A percentile compares a stretch with the other conserved stretches of the same genome.
Conservation (phyloP, 495 filamentous ascomycete species). For the Aspergillus cavernicola region DNA sequence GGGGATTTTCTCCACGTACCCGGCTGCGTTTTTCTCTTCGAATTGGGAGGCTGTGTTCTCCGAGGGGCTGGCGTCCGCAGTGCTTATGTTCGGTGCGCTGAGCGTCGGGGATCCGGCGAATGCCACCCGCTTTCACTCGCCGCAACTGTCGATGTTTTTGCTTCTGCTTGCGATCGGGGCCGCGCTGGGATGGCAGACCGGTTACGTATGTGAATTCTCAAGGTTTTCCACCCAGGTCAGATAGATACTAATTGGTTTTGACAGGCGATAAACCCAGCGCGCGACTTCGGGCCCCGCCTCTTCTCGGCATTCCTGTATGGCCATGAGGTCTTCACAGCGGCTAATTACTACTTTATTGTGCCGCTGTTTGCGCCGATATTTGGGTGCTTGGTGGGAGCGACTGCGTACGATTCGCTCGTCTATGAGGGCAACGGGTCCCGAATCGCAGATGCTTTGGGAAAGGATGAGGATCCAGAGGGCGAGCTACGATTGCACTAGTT, state of each 20-base stretch:
- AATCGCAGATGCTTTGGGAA: conserved; percentile 28
- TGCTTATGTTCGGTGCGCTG: conserved; percentile 32
- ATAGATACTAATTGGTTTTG: neutral
- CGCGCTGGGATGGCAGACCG: conserved; percentile 35
- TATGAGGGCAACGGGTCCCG: conserved; percentile 34
- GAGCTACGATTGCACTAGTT: conserved; percentile 25
- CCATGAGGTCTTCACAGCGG: conserved; percentile 29
- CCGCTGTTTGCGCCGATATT: conserved; percentile 31
- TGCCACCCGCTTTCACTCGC: conserved; percentile 24
- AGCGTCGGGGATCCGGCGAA: conserved; percentile 29
- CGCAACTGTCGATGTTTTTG: conserved; percentile 30
- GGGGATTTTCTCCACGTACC: conserved; percentile 35
- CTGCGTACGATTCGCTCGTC: conserved; percentile 26
- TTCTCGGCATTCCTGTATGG: conserved; percentile 37
- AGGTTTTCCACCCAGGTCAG: neutral
- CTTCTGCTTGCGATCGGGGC: conserved; percentile 32
- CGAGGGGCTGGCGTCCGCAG: conserved; percentile 29
- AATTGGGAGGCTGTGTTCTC: conserved; percentile 37
- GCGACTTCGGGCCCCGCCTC: conserved; percentile 33
- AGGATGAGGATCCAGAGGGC: conserved; percentile 24
- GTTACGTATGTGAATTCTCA: conserved; percentile 29
- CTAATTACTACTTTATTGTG: conserved; percentile 33
- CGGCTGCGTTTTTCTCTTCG: conserved; percentile 21
- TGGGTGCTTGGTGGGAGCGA: conserved; percentile 30
- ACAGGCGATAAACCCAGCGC: conserved; percentile 34